Percentiles rank a stretch among this genome's conserved stretches.
phyloP scores from a whole-genome alignment of 2,329 filamentous ascomycete species.

The Aspergillus sp. region DNA sequence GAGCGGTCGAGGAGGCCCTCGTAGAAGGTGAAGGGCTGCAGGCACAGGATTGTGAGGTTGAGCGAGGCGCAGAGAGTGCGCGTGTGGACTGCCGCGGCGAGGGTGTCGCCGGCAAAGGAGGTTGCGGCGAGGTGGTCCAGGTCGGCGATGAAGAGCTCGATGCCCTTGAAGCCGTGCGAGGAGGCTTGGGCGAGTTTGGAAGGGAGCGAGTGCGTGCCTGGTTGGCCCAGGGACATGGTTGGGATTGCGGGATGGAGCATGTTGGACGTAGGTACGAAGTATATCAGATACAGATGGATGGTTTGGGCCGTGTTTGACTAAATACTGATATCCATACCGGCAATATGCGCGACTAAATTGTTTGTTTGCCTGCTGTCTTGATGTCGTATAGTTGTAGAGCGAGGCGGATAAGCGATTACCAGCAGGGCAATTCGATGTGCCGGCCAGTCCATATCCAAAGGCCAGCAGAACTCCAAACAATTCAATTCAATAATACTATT shows the following conservation, averaged over 20 bases:
- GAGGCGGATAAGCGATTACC: too few relatives aligned
- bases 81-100: conserved; percentile 32
- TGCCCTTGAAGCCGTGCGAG: conserved; percentile 26
- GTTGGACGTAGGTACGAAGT: too few relatives aligned
- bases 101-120: conserved; percentile 14
- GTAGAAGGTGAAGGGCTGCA: conserved; percentile 71
- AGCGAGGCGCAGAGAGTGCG: conserved; percentile 36
- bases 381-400: too few relatives aligned
- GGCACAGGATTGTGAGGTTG: conserved; percentile 37
- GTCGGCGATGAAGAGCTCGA: conserved; percentile 30
- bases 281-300: too few relatives aligned
- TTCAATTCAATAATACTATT: neutral
- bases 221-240: conserved; percentile 67
- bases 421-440: too few relatives aligned
- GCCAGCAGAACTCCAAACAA: neutral
- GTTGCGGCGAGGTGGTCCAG: conserved; percentile 21
- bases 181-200: conserved; percentile 61
- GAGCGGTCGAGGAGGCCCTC: conserved; percentile 62
- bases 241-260: conserved; percentile 54
- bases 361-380: too few relatives aligned
- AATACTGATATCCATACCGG: too few relatives aligned
- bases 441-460: too few relatives aligned
- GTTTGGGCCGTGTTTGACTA: too few relatives aligned
- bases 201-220: conserved; percentile 57
- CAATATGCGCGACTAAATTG: too few relatives aligned